Evolutionary conservation across 2,329 filamentous ascomycete genomes (phyloP).

Genomic region (Xylariaceae sp.): DNA sequence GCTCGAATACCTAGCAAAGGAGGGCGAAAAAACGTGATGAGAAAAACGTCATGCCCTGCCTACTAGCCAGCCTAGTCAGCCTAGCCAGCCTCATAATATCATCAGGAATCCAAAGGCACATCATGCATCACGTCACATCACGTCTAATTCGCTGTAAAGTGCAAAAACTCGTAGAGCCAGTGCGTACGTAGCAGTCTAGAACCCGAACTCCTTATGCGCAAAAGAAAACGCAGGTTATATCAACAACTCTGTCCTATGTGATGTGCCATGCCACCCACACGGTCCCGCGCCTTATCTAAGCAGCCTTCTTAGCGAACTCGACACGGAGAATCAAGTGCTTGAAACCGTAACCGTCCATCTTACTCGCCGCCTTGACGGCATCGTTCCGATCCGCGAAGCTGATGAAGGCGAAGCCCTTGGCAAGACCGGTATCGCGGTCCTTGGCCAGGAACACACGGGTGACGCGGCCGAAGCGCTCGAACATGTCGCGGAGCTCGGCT

Average conservation of each 20-base stretch:
- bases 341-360: conserved; percentile 96
- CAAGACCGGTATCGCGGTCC: conserved; percentile 92
- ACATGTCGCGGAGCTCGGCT: conserved; percentile 92
- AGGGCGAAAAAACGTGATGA: neutral
- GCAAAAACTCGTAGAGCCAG: neutral
- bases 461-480: conserved; percentile 94
- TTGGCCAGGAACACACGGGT: conserved; percentile 97
- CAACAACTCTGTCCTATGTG: neutral
- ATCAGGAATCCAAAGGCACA: neutral
- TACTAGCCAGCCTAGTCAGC: neutral
- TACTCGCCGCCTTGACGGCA: conserved; percentile 89
- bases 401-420: conserved; percentile 99
- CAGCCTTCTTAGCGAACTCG: conserved; percentile 81
- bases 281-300: conserved; percentile 29
- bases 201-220: neutral
- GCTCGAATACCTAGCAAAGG: neutral
- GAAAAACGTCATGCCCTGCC: neutral
- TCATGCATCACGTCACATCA: neutral
- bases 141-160: neutral
- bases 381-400: conserved; percentile 90
- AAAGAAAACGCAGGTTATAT: neutral
- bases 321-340: conserved; percentile 85
- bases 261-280: neutral
- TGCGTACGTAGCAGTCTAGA: neutral
- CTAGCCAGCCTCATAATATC: neutral